Percentiles rank a stretch among this genome's conserved stretches.
Evolutionary conservation across 805 yeast genomes (phyloP).

Genomic region (Candida oleophila): DNA sequence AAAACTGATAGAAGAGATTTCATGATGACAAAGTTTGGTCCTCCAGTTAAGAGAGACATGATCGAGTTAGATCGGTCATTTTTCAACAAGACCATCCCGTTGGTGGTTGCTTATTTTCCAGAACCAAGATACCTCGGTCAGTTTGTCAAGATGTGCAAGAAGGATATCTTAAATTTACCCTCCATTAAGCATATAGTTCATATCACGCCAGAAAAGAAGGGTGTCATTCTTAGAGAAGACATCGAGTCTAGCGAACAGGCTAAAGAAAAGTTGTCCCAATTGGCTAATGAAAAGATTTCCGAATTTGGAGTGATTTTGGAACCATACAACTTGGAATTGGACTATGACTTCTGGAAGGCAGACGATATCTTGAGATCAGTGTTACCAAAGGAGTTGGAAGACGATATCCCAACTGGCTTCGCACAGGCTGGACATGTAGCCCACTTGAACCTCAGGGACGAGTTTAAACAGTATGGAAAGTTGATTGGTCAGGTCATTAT

Average conservation of each 20-base stretch:
- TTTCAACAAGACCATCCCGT: constrained; percentile 55
- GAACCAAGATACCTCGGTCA: constrained; percentile 60
- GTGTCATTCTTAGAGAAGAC: constrained; percentile 60
- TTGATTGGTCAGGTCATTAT: constrained; percentile 87
- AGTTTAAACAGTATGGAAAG: constrained; percentile 75
- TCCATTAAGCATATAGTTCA: constrained; percentile 66
- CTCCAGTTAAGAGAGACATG: constrained; percentile 73
- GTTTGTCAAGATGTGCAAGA: constrained; percentile 57
- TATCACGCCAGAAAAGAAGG: constrained; percentile 35
- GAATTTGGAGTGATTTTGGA: constrained; percentile 46
- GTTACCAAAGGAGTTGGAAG: constrained; percentile 66
- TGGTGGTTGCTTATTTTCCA: constrained; percentile 68
- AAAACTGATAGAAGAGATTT: constrained; percentile 24
- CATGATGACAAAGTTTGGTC: constrained; percentile 39
- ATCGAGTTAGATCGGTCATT: constrained; percentile 61
- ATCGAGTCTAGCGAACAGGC: constrained; percentile 33
- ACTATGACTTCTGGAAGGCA: constrained; percentile 81
- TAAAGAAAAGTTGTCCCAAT: constrained; percentile 32
- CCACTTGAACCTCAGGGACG: constrained; percentile 81
- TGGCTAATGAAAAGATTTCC: constrained; percentile 45
- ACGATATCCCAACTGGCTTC: constrained; percentile 85
- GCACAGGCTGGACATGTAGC: constrained; percentile 96
- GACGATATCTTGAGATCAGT: constrained; percentile 82
- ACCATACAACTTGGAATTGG: constrained; percentile 56
- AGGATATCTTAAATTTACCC: constrained; percentile 68